Base-by-base conservation (phyloP, 1,284 basidiomycete genomes). In the Cystobasidium sp. region DNA sequence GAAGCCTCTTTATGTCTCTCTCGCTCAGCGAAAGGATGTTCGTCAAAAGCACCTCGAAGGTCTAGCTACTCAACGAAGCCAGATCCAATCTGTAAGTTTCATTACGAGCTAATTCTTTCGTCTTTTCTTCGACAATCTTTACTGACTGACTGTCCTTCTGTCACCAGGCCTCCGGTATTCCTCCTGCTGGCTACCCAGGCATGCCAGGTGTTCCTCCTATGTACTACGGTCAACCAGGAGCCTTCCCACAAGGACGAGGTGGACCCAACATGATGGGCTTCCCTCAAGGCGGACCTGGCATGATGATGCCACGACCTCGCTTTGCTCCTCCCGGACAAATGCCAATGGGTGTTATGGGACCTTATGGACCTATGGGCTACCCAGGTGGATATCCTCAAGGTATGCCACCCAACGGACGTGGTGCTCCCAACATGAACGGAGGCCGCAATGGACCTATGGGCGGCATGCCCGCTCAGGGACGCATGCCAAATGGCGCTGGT, bases 31-130 rank as follows among this genome's bases (percentile, higher is more conserved):
- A 80, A 95, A 96, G 80, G 97, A 99, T 82, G 93, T 96, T 80
- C 92, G 97, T 82, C 90, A 96, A 81, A 97, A 99, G 85, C 96
- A 99, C 84, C 88, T 99, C 80, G 97, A 99, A 87, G 94, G 92
- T 81, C 97, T 99, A 87, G 94, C 97, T 81, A 92, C 92, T 77
- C 93, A 97, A 85, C 93, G 94, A 83, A 92, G 93, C 84, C 94
- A 97, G 85, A 92, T 94, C 82, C 88, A 97, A 86, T 74, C 78
- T 59, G 78, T 77, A 37, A 56, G 78, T 31, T 31, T 5, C 31
- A 1, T 14, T 31, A 1, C 39, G 31, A 22, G 56, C 59, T 53
- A 41, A 53, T n/a, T 3, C 22, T 24, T 43, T 14, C 18, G 7
- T 31, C 7, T 22, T 39, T 41, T 20, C 22, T 51, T 16, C 6